Evolutionary conservation across 352 stramenopile genomes (phyloP), one percentile per base, ranked within the genome.

Genomic region (Phytophthora lateralis): DNA sequence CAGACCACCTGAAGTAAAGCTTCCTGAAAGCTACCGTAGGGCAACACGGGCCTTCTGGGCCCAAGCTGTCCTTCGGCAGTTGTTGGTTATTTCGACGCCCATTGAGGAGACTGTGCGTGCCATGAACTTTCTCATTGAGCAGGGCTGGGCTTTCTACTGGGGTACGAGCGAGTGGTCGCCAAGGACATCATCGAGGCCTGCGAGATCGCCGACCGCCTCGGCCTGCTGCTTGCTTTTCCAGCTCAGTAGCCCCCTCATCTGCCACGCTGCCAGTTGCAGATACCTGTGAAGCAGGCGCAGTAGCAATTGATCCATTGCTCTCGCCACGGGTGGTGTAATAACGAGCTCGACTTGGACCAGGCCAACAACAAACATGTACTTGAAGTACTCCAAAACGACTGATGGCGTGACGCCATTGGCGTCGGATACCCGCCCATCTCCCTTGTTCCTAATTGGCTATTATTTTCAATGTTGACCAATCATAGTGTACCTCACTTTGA

Each of bases 151-250:
- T 14, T 72, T 67, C 27, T 71, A 71, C 38, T 92, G 83, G 83
- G 83, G 82, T 18, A 93, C 83, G n/a, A 87, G 73, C 54, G 83
- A 91, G 57, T 93, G 83, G 83, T 81, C 57, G 67, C 83, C 17
- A 52, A 78, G 35, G 75, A 91, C 57, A 87, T 93, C 50, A 88
- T 82, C 27, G 75, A 90, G 57, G 81, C 79, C 11, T 68, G 57
- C 27, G 51, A 63, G 37, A 68, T 72, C 49, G 75, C 72, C 1
- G 73, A 85, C 42, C 68, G 68, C 20, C 70, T 80, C 11, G 53
- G 51, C 15, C 46, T 67, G 51, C 60, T 38, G 44, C 29, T 45
- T 21, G 45, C 39, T 73, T 60, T 12, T 65, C 41, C 5, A 44
- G 42, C 21, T 55, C 45, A 44, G 42, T 10, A 44, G 30, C 32